phyloP scores from a whole-genome alignment of 148 eudicot species.

The Salicornia ramosissima region DNA sequence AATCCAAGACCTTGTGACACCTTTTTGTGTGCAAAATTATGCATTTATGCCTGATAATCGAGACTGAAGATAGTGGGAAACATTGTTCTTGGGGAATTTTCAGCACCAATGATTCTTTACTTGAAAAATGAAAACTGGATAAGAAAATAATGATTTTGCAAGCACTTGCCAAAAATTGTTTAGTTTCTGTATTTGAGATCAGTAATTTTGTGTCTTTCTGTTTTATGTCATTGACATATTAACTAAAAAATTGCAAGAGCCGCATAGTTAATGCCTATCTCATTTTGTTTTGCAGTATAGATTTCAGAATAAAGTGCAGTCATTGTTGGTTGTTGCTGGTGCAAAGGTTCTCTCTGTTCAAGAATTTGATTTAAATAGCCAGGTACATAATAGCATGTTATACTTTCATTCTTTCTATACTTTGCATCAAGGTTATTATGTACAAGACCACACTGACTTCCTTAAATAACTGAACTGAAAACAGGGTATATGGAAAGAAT shows the following conservation, averaged over 20 bases:
- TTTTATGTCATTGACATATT: background rate
- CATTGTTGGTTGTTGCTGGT: conserved; percentile 62
- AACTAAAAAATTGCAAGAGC: background rate
- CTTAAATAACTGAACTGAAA: background rate
- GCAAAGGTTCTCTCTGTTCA: conserved; percentile 50
- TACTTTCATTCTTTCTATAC: background rate
- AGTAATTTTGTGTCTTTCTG: background rate
- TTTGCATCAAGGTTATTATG: background rate
- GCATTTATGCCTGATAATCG: too few species aligned
- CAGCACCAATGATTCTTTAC: background rate
- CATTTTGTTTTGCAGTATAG: conserved; percentile 54
- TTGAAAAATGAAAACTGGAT: too few species aligned
- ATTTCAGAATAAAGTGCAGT: conserved; percentile 50
- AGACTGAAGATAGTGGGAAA: too few species aligned
- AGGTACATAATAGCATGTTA: conserved; percentile 32
- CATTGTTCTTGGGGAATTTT: background rate
- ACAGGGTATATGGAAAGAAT: background rate
- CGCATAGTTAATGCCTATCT: background rate
- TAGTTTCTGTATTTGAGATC: background rate
- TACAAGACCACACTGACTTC: background rate
- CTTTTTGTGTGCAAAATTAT: too few species aligned
- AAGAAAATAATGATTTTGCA: background rate
- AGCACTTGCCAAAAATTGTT: background rate
- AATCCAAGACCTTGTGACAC: too few species aligned
- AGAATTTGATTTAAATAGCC: conserved; percentile 43